Evolutionary conservation across 352 stramenopile genomes (phyloP).

Genomic region (Globisporangium uncinulatum): DNA sequence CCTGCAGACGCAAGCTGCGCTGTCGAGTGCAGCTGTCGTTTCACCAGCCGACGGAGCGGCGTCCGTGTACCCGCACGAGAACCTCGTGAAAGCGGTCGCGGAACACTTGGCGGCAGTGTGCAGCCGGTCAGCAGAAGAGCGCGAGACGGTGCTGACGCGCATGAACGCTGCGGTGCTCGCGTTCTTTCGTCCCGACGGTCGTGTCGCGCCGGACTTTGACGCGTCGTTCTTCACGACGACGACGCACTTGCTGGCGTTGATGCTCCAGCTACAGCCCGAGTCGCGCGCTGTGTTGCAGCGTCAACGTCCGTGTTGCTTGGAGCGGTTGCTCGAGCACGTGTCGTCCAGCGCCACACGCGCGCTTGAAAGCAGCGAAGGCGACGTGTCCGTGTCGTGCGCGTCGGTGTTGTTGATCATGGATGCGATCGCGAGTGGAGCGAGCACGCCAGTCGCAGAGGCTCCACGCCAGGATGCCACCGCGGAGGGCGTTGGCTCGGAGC

Average conservation of each 20-base stretch:
- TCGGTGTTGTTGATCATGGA: constrained; percentile 66
- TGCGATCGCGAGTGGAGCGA: constrained; percentile 25
- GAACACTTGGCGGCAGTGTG: constrained; percentile 65
- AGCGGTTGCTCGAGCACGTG: constrained; percentile 41
- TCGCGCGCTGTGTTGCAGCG: constrained; percentile 31
- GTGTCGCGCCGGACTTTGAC: constrained; percentile 8
- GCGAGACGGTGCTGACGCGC: constrained; percentile 40
- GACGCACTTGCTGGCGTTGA: constrained; percentile 61
- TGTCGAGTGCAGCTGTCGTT: not conserved
- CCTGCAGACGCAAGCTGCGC: constrained; percentile 34
- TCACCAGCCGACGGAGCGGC: not conserved
- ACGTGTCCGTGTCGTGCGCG: constrained; percentile 33
- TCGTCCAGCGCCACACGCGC: constrained; percentile 5
- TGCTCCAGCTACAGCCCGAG: constrained; percentile 53
- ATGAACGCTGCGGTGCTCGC: constrained; percentile 44
- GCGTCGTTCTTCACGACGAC: constrained; percentile 39
- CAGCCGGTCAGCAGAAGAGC: constrained; percentile 49
- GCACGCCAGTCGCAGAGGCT: not conserved
- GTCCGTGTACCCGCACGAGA: constrained; percentile 30
- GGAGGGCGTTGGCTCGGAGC: not conserved
- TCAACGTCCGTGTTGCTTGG: constrained; percentile 41
- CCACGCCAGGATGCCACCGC: constrained; percentile 11
- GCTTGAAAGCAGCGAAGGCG: not conserved
- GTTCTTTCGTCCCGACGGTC: constrained; percentile 25
- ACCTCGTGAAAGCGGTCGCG: constrained; percentile 53